These are phyloP conservation scores for Blastomyces silverae DNA, from an alignment of 2,329 filamentous ascomycete genomes.

Conservation along the genomic window DNA sequence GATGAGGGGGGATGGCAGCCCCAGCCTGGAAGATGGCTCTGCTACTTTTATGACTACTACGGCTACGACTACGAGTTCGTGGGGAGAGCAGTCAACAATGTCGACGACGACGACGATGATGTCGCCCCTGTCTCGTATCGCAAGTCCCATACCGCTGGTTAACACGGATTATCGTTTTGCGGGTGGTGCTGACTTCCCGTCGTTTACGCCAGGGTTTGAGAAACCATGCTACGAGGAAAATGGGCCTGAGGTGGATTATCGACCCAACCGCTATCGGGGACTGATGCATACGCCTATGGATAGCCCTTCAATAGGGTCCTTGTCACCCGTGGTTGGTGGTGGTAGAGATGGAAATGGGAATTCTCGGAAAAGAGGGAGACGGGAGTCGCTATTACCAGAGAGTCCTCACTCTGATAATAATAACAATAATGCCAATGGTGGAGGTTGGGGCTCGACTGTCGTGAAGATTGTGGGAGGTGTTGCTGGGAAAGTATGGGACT, in stretches of 20 bases:
- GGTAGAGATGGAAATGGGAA: constrained; percentile 7
- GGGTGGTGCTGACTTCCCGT: constrained; percentile 30
- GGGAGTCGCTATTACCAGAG: constrained; percentile 12
- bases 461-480: constrained; percentile 38
- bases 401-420: background rate
- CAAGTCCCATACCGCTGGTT: constrained; percentile 35
- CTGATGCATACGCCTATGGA: constrained; percentile 20
- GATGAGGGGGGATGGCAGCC: background rate
- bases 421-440: background rate
- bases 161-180: constrained; percentile 37
- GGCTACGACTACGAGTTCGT: background rate
- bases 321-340: background rate
- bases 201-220: constrained; percentile 12
- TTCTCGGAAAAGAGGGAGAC: constrained; percentile 17
- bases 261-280: constrained; percentile 39
- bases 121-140: constrained; percentile 22
- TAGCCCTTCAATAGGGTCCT: constrained; percentile 4
- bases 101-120: constrained; percentile 16
- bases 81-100: constrained; percentile 13
- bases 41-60: background rate
- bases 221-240: constrained; percentile 22
- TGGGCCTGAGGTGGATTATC: constrained; percentile 36
- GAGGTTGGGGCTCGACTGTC: constrained; percentile 31
- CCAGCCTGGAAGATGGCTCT: background rate
- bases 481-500: constrained; percentile 72